These are phyloP conservation scores for Fomitopsis serialis DNA, from an alignment of 768 basidiomycete species.

Conservation along the genomic window DNA sequence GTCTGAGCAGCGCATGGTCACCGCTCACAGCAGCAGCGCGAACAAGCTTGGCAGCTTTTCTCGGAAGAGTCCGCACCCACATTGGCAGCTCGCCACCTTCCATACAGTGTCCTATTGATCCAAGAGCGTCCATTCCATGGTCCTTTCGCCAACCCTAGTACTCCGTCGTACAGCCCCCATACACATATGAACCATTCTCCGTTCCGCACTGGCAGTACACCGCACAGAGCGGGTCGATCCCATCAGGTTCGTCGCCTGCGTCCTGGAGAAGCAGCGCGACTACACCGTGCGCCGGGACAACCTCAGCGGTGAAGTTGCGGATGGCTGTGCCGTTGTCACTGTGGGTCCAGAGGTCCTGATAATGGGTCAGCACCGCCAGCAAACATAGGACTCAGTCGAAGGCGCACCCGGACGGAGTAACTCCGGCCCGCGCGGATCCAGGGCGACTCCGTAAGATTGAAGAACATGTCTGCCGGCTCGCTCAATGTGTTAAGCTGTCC, in stretches of 20 bases:
- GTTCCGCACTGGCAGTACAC: slow-evolving; percentile 1
- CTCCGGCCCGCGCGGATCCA: slow-evolving; percentile 64
- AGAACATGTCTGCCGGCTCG: slow-evolving; percentile 48
- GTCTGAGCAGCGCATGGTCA: no score
- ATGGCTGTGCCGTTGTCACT: slow-evolving; percentile 62
- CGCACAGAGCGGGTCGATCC: slow-evolving; percentile 45
- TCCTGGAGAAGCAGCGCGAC: slow-evolving; percentile 63
- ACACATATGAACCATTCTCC: slow-evolving; percentile 2
- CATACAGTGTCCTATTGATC: no score
- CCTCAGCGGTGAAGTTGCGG: slow-evolving; percentile 49
- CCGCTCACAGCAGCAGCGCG: no score
- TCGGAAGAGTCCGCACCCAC: no score
- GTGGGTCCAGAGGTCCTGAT: slow-evolving; percentile 61
- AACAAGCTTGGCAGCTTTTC: no score
- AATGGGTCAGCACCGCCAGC: neutral
- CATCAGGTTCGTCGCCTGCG: slow-evolving; percentile 59
- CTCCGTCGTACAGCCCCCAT: neutral
- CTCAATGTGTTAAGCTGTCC: slow-evolving; percentile 52
- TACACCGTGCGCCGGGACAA: slow-evolving; percentile 63
- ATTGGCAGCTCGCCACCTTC: neutral
- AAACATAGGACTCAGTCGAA: no score
- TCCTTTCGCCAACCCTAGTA: no score
- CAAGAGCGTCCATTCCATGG: no score
- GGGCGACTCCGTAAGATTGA: slow-evolving; percentile 61
- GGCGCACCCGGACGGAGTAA: slow-evolving; percentile 58